Percentiles rank a stretch among this genome's conserved stretches.
Evolutionary conservation across 768 basidiomycete species (phyloP).

Genomic region (Pleurotus djamor): DNA sequence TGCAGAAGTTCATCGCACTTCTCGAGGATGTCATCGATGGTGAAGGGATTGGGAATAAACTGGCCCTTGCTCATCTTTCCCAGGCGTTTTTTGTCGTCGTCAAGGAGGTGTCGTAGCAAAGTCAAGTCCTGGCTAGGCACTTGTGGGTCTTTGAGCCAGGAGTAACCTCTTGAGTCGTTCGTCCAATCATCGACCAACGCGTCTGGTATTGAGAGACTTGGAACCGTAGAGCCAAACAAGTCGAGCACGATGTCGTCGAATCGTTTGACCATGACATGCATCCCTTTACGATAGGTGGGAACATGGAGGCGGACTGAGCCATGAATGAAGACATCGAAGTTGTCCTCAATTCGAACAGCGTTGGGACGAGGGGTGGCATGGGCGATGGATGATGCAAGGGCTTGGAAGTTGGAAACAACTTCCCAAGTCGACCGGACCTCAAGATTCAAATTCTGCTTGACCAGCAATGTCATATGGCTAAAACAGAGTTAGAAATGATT

Average conservation of each 20-base stretch:
- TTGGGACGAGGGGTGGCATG: not conserved
- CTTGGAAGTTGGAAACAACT: slow-evolving; percentile 8
- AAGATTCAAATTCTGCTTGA: slow-evolving; percentile 1
- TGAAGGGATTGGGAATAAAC: not conserved
- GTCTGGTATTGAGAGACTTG: slow-evolving; percentile 4
- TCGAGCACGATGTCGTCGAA: not conserved
- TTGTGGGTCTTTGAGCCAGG: slow-evolving; percentile 7
- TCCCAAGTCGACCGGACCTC: not conserved
- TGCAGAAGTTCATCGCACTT: not conserved
- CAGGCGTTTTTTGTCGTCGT: not conserved
- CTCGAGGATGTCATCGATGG: slow-evolving; percentile 1
- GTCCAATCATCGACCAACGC: slow-evolving; percentile 13
- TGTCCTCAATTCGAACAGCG: not conserved
- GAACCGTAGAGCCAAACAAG: not conserved
- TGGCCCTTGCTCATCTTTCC: not conserved
- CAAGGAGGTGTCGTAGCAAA: not conserved
- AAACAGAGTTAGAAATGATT: not conserved
- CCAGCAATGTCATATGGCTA: not conserved
- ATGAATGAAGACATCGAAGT: not conserved
- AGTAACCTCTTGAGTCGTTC: slow-evolving; percentile 6
- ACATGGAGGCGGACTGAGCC: not conserved
- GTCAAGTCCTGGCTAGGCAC: not conserved
- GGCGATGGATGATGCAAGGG: slow-evolving; percentile 12
- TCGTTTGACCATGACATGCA: not conserved
- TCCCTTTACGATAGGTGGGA: not conserved